These are phyloP conservation scores for Aureobasidium namibiae DNA, from an alignment of 2,329 filamentous ascomycete genomes.

Conservation along the genomic window DNA sequence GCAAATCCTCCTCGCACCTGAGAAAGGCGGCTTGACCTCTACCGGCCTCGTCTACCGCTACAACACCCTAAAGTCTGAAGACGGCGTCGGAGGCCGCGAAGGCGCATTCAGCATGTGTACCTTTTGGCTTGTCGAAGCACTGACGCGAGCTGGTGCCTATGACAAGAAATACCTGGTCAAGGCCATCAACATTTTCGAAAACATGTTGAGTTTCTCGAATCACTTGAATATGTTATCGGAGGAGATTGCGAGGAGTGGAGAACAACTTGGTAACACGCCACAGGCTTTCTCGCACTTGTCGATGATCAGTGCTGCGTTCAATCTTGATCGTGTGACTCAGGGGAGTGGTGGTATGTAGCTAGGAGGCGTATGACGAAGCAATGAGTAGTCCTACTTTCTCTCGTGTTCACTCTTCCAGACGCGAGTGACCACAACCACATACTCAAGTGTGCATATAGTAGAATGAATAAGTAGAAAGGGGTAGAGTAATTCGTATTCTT, in stretches of 20 bases:
- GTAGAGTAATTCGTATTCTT: conserved; percentile 1
- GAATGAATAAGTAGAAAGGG: too few species aligned
- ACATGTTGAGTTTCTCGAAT: conserved; percentile 68
- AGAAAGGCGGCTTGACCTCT: conserved; percentile 62
- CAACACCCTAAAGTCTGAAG: conserved; percentile 58
- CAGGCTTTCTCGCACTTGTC: conserved; percentile 73
- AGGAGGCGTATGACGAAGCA: too few species aligned
- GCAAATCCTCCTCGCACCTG: conserved; percentile 60
- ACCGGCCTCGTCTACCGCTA: conserved; percentile 71
- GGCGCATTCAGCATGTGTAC: conserved; percentile 76
- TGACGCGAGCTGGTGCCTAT: conserved; percentile 53
- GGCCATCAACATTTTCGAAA: conserved; percentile 65
- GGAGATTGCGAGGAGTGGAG: conserved; percentile 65
- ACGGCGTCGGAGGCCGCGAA: conserved; percentile 66
- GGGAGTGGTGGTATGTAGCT: conserved; percentile 9
- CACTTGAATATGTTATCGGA: conserved; percentile 73
- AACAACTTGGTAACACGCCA: conserved; percentile 72
- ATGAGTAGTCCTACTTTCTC: too few species aligned
- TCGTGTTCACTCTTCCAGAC: too few species aligned
- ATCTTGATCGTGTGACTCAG: conserved; percentile 47
- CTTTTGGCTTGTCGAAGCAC: conserved; percentile 73
- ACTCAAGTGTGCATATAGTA: too few species aligned
- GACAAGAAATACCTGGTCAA: conserved; percentile 54
- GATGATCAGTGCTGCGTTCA: conserved; percentile 69
- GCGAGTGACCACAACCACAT: too few species aligned